A percentile compares a stretch with the other conserved stretches of the same genome.
phyloP scores from a whole-genome alignment of 305 asterid species.

The Nicotiana rustica region DNA sequence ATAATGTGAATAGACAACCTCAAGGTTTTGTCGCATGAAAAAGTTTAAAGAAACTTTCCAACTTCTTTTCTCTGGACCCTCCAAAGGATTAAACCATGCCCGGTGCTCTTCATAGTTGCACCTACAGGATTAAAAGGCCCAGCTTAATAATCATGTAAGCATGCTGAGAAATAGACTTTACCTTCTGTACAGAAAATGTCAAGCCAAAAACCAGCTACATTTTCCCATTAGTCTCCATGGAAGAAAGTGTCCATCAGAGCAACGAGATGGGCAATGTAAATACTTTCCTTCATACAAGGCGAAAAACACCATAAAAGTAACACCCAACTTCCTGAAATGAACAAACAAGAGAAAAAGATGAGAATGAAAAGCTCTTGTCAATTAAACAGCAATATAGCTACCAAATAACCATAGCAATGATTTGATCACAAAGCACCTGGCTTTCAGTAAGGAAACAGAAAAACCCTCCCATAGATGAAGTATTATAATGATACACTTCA shows the following conservation, averaged over 20 bases:
- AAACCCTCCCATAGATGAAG: not conserved
- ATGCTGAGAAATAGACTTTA: not conserved
- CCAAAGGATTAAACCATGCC: not conserved
- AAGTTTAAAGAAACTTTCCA: not conserved
- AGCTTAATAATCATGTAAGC: not conserved
- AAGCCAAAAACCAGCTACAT: not conserved
- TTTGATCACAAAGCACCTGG: slow-evolving; percentile 31
- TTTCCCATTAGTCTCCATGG: slow-evolving; percentile 22
- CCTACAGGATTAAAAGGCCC: not conserved
- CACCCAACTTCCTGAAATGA: slow-evolving; percentile 31
- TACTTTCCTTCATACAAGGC: not conserved
- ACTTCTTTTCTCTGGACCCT: not conserved
- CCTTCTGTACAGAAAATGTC: slow-evolving; percentile 7
- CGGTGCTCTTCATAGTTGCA: not conserved
- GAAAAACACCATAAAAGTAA: slow-evolving; percentile 17
- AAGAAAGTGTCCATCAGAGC: not conserved
- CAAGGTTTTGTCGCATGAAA: not conserved
- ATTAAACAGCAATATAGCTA: not conserved
- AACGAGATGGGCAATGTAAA: not conserved
- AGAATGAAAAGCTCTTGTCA: slow-evolving; percentile 2
- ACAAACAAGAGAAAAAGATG: slow-evolving; percentile 18
- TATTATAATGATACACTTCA: slow-evolving; percentile 16
- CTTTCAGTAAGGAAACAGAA: slow-evolving; percentile 16
- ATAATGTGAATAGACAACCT: not conserved
- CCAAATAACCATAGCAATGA: not conserved